A percentile compares a stretch with the other conserved stretches of the same genome.
phyloP scores from a whole-genome alignment of 306 rosid genomes.

The Calophaca sinica region DNA sequence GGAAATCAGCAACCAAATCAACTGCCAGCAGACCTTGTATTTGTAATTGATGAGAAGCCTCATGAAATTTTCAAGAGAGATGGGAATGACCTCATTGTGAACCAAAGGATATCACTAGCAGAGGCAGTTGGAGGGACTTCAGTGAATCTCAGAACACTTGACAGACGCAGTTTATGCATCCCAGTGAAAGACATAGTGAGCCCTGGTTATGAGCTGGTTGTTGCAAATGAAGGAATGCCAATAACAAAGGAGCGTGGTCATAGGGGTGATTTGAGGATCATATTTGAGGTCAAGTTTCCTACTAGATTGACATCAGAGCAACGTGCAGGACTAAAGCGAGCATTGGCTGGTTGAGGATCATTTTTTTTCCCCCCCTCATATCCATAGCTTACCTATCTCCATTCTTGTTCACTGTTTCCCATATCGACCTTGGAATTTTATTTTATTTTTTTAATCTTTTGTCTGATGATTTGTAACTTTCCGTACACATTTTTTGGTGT shows the following conservation, averaged over 20 bases:
- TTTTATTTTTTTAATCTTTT: background rate
- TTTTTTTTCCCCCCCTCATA: no score
- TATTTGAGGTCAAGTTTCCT: constrained; percentile 83
- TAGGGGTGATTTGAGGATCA: constrained; percentile 85
- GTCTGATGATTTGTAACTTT: background rate
- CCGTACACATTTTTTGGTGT: background rate
- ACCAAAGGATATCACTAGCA: constrained; percentile 68
- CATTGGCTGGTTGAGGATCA: constrained; percentile 55
- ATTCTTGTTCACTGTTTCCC: no score
- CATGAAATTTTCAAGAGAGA: constrained; percentile 78
- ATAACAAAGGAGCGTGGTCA: constrained; percentile 73
- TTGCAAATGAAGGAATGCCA: constrained; percentile 92
- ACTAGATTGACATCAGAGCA: constrained; percentile 73
- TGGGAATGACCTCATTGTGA: constrained; percentile 78
- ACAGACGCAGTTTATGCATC: constrained; percentile 58
- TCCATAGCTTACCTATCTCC: no score
- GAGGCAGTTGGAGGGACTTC: constrained; percentile 93
- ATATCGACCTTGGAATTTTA: background rate
- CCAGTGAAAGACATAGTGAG: constrained; percentile 77
- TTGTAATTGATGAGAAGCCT: constrained; percentile 92
- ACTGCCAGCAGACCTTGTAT: constrained; percentile 84
- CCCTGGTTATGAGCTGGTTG: constrained; percentile 77
- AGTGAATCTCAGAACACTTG: constrained; percentile 61
- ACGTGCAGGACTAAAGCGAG: constrained; percentile 70
- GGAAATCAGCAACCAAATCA: constrained; percentile 84